Base-by-base conservation (phyloP, 75 land plant genomes). In the Isoetes taiwanensis region DNA sequence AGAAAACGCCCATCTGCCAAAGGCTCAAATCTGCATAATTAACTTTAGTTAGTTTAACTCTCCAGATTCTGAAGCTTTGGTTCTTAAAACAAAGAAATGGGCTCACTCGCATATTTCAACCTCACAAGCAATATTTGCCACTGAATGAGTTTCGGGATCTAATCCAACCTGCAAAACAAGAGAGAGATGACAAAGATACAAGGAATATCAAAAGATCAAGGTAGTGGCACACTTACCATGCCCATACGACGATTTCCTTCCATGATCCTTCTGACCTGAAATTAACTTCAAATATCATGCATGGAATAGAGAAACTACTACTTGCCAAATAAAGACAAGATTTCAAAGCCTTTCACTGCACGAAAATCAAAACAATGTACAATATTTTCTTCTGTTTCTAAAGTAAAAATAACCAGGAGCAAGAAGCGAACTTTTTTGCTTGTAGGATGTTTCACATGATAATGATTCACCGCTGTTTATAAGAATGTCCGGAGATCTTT, bases 221-320 rank as follows among this genome's bases (percentile, higher is more conserved):
- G 1, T 32, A 30, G 53, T 28, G 5, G 14, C 30, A 16, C n/a
- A 17, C 72, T 52, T 73, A 94, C 99, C 99, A 94, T 94, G 67
- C 99, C 99, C 96, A 94, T 89, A 16, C 96, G 81, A 41, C 66
- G 90, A 63, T 83, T 94, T 61, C 99, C 99, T 71, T 94, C 96
- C 96, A 94, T 90, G 32, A 82, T 63, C 53, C 99, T 85, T 61
- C 99, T 73, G 56, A 88, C 81, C 99, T 94, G 65, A 42, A 65
- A 28, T 26, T 25, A 19, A 37, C 42, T 34, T 37, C 30, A 57
- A 32, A 2, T n/a, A n/a, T n/a, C n/a, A n/a, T n/a, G n/a, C n/a
- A n/a, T n/a, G n/a, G n/a, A n/a, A n/a, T n/a, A n/a, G n/a, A n/a
- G n/a, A n/a, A n/a, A n/a, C n/a, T n/a, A n/a, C n/a, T n/a, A n/a